These are phyloP conservation scores for Rehmannia glutinosa DNA, from an alignment of 257 asterid species.

Conservation along the genomic window DNA sequence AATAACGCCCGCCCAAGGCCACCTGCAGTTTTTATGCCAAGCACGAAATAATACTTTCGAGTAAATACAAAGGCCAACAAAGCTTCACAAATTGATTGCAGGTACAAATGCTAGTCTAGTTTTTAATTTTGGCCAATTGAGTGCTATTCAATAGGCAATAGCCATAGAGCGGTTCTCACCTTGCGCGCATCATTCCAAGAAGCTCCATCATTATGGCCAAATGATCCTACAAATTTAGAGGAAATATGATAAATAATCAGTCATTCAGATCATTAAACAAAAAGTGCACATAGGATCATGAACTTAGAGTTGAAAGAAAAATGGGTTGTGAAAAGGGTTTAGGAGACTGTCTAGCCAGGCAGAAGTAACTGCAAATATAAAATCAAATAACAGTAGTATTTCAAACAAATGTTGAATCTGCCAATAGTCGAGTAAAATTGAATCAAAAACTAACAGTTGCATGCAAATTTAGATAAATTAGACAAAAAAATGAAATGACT, in stretches of 20 bases:
- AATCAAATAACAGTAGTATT: neutral
- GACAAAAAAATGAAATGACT: neutral
- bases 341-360: too few species aligned
- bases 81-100: neutral
- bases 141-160: neutral
- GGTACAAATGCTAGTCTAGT: neutral
- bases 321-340: too few species aligned
- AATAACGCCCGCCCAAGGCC: slow-evolving; percentile 87
- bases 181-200: slow-evolving; percentile 83
- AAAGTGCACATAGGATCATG: too few species aligned
- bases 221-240: slow-evolving; percentile 53
- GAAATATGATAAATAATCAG: neutral
- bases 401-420: neutral
- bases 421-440: neutral
- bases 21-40: slow-evolving; percentile 39
- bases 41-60: slow-evolving; percentile 3
- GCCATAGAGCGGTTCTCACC: slow-evolving; percentile 35
- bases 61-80: slow-evolving; percentile 1
- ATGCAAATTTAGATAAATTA: neutral
- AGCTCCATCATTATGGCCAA: slow-evolving; percentile 97
- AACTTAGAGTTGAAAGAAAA: neutral
- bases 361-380: neutral
- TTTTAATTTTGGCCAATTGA: neutral
- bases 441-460: neutral
- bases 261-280: neutral